Base-by-base conservation (phyloP, 768 basidiomycete genomes). In the Leccinum boreale region DNA sequence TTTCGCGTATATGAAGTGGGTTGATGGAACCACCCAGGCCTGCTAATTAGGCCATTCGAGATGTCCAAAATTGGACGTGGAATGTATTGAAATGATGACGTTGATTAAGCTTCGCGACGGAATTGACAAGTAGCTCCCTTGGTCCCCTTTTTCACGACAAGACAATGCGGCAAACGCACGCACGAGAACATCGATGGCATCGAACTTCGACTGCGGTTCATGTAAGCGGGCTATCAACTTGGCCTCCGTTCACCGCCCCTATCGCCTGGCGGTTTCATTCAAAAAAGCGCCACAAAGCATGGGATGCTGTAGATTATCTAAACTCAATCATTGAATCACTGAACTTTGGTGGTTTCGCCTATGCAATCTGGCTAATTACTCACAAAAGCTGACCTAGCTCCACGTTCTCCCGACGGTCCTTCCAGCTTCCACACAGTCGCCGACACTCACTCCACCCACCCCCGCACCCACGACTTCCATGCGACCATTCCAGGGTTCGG, bases 361-460 rank as follows among this genome's bases (percentile, higher is more conserved):
- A 19, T 28, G 35, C 15, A 55, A 62, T 42, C 51, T 31, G 51
- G 45, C 47, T 39, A 24, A 17, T 57, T 45, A 65, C 62, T 61
- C 58, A 66, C 64, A 52, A 50, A 56, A 46, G 23, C 50, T 48
- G 29, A 24, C 17, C 50, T 73, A 71, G 52, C 53, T 50, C 81
- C 82, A 84, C 28, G 55, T 59, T 36, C 53, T 67, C 44, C 82
- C 85, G 52, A 75, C 87, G 21, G 71, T 75, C 68, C 86, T 82
- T 14, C 89, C 94, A 5, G 84, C 84, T 64, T 86, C 83, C 11
- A 94, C 79, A 69, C 93, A 95, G 66, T 96, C 94, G 8, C 85
- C 86, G 1, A 95, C 81, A 63, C 94, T 94, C 3, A 94, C 90
- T 3, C 94, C 94, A 0, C 85, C 85, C 31, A 93, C 88, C 2